These are phyloP conservation scores for Suillus weaverae DNA, from an alignment of 768 basidiomycete genomes.

Conservation along the genomic window DNA sequence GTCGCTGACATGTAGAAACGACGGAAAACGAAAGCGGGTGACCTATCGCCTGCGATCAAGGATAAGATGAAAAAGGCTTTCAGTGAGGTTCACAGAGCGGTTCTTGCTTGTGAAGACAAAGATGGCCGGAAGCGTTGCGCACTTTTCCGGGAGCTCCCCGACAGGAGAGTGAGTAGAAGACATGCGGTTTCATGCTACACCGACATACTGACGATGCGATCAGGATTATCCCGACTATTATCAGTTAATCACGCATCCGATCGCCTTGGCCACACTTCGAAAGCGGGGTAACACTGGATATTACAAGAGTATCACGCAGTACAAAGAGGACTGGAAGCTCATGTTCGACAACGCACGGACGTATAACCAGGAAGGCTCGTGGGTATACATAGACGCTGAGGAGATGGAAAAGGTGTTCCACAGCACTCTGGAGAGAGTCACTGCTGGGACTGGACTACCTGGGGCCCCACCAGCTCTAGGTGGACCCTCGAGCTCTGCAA, in stretches of 20 bases:
- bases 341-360: constrained; percentile 95
- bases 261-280: constrained; percentile 83
- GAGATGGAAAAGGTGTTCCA: constrained; percentile 92
- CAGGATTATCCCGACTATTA: constrained; percentile 94
- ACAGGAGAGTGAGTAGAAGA: constrained; percentile 55
- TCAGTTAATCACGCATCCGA: constrained; percentile 82
- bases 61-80: constrained; percentile 86
- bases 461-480: constrained; percentile 53
- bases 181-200: constrained; percentile 2
- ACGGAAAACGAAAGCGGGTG: constrained; percentile 69
- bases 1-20: constrained; percentile 60
- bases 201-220: constrained; percentile 16
- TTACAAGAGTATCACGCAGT: constrained; percentile 75
- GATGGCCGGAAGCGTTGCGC: constrained; percentile 81
- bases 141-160: constrained; percentile 85
- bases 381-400: constrained; percentile 92
- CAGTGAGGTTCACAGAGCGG: constrained; percentile 72
- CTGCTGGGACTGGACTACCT: constrained; percentile 70
- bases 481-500: constrained; percentile 33
- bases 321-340: constrained; percentile 77
- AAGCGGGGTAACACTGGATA: constrained; percentile 65
- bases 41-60: constrained; percentile 56
- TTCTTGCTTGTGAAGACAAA: constrained; percentile 68
- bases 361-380: constrained; percentile 93
- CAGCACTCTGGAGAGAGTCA: constrained; percentile 61